Base-by-base conservation (phyloP, 2,329 filamentous ascomycete genomes). In the Cladosporium phlei region DNA sequence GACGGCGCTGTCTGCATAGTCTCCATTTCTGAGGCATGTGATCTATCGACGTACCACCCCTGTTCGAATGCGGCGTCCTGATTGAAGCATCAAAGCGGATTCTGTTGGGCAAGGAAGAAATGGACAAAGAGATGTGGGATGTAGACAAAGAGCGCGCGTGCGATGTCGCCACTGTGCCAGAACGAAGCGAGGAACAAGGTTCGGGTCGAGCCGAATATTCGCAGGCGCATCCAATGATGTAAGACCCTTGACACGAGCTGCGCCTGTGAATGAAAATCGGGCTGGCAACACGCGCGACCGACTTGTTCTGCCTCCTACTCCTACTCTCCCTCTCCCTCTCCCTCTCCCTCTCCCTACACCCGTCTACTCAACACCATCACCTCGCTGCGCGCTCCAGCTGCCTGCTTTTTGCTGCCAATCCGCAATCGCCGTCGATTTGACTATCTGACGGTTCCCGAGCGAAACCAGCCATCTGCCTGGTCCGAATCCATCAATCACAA, bases 321-420 rank as follows among this genome's bases (percentile, higher is more conserved):
- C n/a, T 22, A 38, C n/a, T 14, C 14, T 38, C 22, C 22, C 30
- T 16, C 30, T 19, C 20, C 20, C 16, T 33, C 20, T 19, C 17
- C 14, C 16, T 20, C 30, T 7, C 11, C 9, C 17, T 6, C 30
- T 17, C 30, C 30, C 30, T 33, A 38, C 35, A 22, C 35, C 35
- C 14, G 14, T 22, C 24, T 22, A 21, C 22, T 22, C 38, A 5
- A 21, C 24, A 17, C n/a, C 37, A 19, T 9, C 24, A 25, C 11
- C 17, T 17, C 32, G 16, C 25, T 37, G 42, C 42, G 44, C 44
- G 44, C 44, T 47, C 32, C 44, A 47, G 44, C 44, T 38, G 44
- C 37, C 44, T 47, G 44, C 27, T 29, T 48, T 37, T 39, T 30
- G 39, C 33, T 49, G 40, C 34, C 47, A 45, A 49, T 46, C 37